Evolutionary conservation across 2,329 filamentous ascomycete genomes (phyloP).

Genomic region (Diplodia corticola): DNA sequence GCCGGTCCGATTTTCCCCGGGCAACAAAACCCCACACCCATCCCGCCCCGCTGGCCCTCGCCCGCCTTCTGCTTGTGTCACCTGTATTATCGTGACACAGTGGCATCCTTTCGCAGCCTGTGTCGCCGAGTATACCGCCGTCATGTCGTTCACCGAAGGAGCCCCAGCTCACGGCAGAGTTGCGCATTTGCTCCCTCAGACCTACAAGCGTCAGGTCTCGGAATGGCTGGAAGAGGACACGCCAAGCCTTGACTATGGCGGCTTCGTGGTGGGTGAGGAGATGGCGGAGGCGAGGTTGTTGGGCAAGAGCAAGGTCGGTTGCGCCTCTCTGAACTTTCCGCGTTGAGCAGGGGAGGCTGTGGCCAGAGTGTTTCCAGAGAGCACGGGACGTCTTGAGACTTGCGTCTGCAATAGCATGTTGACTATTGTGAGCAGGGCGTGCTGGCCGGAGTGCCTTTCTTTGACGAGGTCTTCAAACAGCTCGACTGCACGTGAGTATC

Average conservation of each 20-base stretch:
- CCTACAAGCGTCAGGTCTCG: constrained; percentile 78
- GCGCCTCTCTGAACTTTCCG: neutral
- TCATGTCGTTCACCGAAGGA: constrained; percentile 45
- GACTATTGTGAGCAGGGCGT: constrained; percentile 58
- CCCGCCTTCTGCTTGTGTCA: constrained; percentile 2
- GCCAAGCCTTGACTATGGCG: constrained; percentile 94
- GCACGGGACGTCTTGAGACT: neutral
- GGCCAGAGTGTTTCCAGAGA: neutral
- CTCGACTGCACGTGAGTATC: constrained; percentile 71
- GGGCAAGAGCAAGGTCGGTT: constrained; percentile 56
- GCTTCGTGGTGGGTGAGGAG: constrained; percentile 85
- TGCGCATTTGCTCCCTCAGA: constrained; percentile 76
- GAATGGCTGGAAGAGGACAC: constrained; percentile 95
- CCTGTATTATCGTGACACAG: neutral
- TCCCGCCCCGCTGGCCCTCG: constrained; percentile 1
- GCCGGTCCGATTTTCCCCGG: constrained; percentile 10
- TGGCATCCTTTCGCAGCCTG: neutral
- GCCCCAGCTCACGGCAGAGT: constrained; percentile 60
- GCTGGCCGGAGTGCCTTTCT: constrained; percentile 89
- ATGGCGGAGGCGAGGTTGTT: constrained; percentile 53
- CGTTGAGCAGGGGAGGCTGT: neutral
- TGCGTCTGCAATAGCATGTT: neutral
- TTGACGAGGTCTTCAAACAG: constrained; percentile 89
- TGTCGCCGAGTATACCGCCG: neutral
- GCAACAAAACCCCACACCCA: neutral